Conservation (phyloP, 1,139 yeast genomes). For the Martiniozyma asiatica region DNA sequence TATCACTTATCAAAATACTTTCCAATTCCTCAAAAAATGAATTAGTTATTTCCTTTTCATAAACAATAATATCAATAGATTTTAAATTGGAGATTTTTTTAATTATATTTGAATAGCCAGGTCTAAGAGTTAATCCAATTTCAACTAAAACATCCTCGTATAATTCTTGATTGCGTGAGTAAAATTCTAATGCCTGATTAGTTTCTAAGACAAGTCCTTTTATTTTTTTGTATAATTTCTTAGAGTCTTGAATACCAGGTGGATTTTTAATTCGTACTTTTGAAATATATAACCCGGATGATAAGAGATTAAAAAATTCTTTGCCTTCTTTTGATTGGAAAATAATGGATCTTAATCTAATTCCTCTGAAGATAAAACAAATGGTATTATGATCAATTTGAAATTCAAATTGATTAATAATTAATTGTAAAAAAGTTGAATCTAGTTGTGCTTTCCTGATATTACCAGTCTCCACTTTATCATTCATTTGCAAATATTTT, state of each 20-base stretch:
- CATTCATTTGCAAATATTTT: no score
- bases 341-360: conserved; percentile 3
- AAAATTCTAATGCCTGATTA: conserved; percentile 4
- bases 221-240: no score
- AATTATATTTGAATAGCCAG: no score
- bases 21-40: background rate
- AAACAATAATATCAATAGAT: conserved; percentile 2
- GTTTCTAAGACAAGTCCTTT: no score
- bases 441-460: no score
- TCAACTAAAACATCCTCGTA: background rate
- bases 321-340: conserved; percentile 3
- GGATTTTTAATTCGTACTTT: conserved; percentile 2
- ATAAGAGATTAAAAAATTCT: conserved; percentile 1
- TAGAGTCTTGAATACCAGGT: conserved; percentile 2
- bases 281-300: no score
- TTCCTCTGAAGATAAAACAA: conserved; percentile 2
- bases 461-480: no score
- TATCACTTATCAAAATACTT: background rate
- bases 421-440: background rate
- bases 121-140: background rate
- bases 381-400: conserved; percentile 3
- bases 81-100: conserved; percentile 1
- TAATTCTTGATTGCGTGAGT: background rate
- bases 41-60: conserved; percentile 4
- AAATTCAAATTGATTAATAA: conserved; percentile 2